phyloP scores from a whole-genome alignment of 1,139 yeast genomes.

The Suhomyces terraborum region DNA sequence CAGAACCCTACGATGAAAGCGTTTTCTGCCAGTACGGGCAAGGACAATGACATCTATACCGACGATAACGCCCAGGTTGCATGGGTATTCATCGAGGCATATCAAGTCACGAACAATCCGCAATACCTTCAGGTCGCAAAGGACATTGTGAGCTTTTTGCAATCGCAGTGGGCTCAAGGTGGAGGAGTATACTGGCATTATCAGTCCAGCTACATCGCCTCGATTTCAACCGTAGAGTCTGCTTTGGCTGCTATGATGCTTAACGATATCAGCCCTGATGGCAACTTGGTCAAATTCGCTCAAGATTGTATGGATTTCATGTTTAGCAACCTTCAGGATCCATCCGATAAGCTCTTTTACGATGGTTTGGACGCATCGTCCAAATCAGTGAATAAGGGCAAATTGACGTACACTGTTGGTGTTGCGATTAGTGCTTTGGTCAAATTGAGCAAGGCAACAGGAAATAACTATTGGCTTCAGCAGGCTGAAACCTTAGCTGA shows the following conservation, averaged over 20 bases:
- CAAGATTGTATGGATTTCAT: constrained; percentile 28
- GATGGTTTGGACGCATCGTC: constrained; percentile 29
- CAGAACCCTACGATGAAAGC: constrained; percentile 23
- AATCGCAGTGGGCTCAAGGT: constrained; percentile 27
- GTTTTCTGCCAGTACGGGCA: constrained; percentile 33
- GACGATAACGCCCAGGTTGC: constrained; percentile 40
- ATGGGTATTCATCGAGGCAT: constrained; percentile 36
- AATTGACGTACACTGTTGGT: constrained; percentile 42
- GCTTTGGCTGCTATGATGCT: constrained; percentile 38
- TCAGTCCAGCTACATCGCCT: constrained; percentile 32
- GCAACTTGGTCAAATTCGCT: constrained; percentile 23
- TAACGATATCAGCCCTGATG: constrained; percentile 23
- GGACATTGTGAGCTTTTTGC: constrained; percentile 21
- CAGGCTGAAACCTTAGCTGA: constrained; percentile 17
- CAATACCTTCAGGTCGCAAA: constrained; percentile 18
- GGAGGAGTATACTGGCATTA: constrained; percentile 39
- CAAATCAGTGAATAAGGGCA: constrained; percentile 32
- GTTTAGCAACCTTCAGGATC: constrained; percentile 32
- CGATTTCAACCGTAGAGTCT: constrained; percentile 38
- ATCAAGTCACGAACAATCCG: constrained; percentile 21
- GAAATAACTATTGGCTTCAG: constrained; percentile 14
- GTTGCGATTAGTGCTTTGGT: constrained; percentile 34
- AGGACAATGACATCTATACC: constrained; percentile 33
- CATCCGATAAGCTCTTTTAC: constrained; percentile 31
- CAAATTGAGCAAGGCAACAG: constrained; percentile 22